Conservation (phyloP, 1,284 basidiomycete genomes). For the Ustilago tritici region DNA sequence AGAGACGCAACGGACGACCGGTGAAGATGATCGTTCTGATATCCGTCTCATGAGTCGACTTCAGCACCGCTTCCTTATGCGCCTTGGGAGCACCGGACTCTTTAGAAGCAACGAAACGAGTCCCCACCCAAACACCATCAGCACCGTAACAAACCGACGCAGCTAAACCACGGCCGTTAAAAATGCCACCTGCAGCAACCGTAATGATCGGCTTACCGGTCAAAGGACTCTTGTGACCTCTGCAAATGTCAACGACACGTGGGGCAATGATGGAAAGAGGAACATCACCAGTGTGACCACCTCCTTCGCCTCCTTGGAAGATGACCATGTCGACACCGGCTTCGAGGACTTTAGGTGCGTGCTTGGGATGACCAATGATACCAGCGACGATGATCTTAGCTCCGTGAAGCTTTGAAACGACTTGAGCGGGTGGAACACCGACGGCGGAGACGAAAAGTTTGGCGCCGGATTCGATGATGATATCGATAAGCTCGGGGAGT, state of each 20-base stretch:
- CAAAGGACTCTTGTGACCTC: constrained; percentile 59
- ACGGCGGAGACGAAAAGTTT: constrained; percentile 65
- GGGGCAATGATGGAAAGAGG: constrained; percentile 59
- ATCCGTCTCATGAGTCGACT: constrained; percentile 63
- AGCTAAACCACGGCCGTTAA: constrained; percentile 59
- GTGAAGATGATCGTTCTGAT: constrained; percentile 66
- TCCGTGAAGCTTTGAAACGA: constrained; percentile 61
- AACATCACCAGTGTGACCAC: constrained; percentile 65
- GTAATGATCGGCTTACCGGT: constrained; percentile 63
- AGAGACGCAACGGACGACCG: constrained; percentile 82
- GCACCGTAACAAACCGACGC: constrained; percentile 60
- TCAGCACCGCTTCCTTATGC: constrained; percentile 65
- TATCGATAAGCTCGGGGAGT: constrained; percentile 59
- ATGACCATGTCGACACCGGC: constrained; percentile 65
- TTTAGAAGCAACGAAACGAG: constrained; percentile 81
- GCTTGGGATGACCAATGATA: constrained; percentile 77
- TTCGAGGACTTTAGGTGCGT: constrained; percentile 62
- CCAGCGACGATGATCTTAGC: constrained; percentile 58
- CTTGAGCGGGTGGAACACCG: constrained; percentile 60
- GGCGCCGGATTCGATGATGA: constrained; percentile 61
- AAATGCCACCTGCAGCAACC: constrained; percentile 63
- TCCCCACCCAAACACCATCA: constrained; percentile 73
- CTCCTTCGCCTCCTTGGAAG: constrained; percentile 65
- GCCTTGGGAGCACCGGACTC: constrained; percentile 62
- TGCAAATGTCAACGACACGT: constrained; percentile 59